Evolutionary conservation across 2,329 filamentous ascomycete genomes (phyloP).

Genomic region (Xylariaceae sp.): DNA sequence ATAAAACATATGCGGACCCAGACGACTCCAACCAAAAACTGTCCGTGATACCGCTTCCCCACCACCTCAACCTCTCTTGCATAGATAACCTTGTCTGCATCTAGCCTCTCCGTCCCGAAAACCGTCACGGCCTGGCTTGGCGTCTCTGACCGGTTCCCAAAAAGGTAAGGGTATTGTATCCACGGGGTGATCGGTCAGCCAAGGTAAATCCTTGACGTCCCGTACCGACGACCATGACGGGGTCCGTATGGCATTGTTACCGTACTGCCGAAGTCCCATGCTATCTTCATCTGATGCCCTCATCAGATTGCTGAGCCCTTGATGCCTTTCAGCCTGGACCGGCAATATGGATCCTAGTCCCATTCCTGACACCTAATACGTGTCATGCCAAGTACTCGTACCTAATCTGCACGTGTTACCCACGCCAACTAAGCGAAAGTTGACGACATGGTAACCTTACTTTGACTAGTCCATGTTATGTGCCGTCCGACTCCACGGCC

Average conservation of each 20-base stretch:
- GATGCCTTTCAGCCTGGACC: too few species aligned
- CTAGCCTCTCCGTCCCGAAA: slow-evolving; percentile 28
- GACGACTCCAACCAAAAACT: too few species aligned
- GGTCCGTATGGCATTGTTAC: not conserved
- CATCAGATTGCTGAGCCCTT: too few species aligned
- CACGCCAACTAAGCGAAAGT: slow-evolving; percentile 20
- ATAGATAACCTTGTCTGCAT: slow-evolving; percentile 20
- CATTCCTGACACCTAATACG: too few species aligned
- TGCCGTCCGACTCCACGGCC: slow-evolving; percentile 4
- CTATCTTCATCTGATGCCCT: too few species aligned
- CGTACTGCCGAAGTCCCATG: too few species aligned
- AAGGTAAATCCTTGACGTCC: slow-evolving; percentile 22
- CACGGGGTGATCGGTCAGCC: slow-evolving; percentile 23
- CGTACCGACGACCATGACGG: slow-evolving; percentile 23
- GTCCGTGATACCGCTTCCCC: too few species aligned
- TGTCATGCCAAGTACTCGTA: too few species aligned
- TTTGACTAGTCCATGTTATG: slow-evolving; percentile 11
- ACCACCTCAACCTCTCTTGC: slow-evolving; percentile 14
- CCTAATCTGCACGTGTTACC: too few species aligned
- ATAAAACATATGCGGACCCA: too few species aligned
- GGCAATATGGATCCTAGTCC: too few species aligned
- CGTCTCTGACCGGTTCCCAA: slow-evolving; percentile 12
- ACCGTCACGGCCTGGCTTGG: slow-evolving; percentile 26
- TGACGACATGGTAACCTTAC: slow-evolving; percentile 21
- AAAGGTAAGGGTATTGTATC: slow-evolving; percentile 19